phyloP scores from a whole-genome alignment of 83 land plant genomes.

The Isoetes engelmannii region DNA sequence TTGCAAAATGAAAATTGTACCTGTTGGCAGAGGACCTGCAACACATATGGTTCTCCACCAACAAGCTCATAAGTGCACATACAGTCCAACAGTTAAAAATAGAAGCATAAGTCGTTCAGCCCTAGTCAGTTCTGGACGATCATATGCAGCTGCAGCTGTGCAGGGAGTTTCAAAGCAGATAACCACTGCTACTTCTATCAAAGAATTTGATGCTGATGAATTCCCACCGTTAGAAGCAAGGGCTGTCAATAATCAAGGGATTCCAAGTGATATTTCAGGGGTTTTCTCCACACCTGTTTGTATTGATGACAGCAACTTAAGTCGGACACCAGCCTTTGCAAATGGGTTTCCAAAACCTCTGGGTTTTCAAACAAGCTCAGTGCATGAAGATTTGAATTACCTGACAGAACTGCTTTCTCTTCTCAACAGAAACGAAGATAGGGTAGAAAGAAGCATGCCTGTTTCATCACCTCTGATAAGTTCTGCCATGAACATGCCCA shows the following conservation, averaged over 20 bases:
- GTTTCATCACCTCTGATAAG: no score
- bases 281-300: neutral
- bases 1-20: conserved; percentile 55
- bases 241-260: no score
- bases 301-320: no score
- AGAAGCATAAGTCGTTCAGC: conserved; percentile 6
- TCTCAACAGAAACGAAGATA: conserved; percentile 13
- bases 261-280: neutral
- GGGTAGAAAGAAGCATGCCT: no score
- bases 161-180: conserved; percentile 4
- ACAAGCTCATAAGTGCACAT: conserved; percentile 11
- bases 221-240: no score
- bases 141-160: conserved; percentile 43
- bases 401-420: conserved; percentile 14
- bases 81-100: neutral
- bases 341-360: no score
- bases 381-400: conserved; percentile 11
- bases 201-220: no score
- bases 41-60: conserved; percentile 53
- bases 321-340: neutral
- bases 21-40: conserved; percentile 48
- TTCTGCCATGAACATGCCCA: no score
- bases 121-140: conserved; percentile 34
- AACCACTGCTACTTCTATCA: neutral
- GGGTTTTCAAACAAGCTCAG: conserved; percentile 9